Conservation (phyloP, 78 protist genomes). For the Guillardia theta region DNA sequence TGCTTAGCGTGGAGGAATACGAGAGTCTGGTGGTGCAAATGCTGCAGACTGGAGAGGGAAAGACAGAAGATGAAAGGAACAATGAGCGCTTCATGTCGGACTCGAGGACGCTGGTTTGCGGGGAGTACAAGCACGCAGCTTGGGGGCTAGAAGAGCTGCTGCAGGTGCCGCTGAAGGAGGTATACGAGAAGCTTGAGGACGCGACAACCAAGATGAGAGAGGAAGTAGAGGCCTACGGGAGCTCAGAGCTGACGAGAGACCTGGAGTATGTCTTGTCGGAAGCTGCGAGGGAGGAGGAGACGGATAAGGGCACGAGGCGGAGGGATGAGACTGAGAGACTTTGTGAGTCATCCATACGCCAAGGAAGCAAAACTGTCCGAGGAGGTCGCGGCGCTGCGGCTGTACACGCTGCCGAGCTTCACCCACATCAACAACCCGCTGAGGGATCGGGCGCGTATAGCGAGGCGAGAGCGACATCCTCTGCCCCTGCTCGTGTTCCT, state of each 20-base stretch:
- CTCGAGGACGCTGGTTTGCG: neutral
- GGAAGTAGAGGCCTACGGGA: neutral
- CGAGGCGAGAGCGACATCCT: neutral
- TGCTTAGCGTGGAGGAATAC: neutral
- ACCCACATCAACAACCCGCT: constrained; percentile 6
- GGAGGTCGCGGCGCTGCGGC: neutral
- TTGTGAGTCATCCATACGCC: neutral
- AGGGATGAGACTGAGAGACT: neutral
- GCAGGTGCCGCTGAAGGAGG: neutral
- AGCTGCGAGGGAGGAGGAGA: neutral
- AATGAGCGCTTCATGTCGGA: neutral
- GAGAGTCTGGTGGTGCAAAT: neutral
- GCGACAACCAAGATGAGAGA: neutral
- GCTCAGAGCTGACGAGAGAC: neutral
- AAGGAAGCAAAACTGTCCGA: neutral
- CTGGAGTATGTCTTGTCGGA: neutral
- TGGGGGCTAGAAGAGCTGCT: neutral
- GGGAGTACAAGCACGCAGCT: neutral
- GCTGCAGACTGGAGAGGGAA: no score
- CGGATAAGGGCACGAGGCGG: neutral
- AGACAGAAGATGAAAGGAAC: no score
- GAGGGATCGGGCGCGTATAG: neutral
- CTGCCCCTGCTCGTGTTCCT: neutral
- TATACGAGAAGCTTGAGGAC: neutral
- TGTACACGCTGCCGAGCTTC: neutral